Conservation (phyloP, 2,329 filamentous ascomycete genomes). For the Bipolaris gigantea region DNA sequence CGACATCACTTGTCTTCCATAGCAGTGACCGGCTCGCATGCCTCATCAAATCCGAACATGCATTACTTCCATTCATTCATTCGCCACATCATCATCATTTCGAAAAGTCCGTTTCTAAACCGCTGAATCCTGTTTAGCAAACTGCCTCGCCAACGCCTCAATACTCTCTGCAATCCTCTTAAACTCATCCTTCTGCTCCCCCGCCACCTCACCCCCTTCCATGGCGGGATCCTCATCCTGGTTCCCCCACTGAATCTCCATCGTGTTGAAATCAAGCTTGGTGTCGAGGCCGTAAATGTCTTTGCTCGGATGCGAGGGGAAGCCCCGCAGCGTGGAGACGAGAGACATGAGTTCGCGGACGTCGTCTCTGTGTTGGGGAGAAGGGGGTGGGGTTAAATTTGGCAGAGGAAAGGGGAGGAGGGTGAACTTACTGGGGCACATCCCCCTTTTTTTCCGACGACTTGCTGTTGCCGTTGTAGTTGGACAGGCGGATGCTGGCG, state of each 20-base stretch:
- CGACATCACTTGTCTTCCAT: no score
- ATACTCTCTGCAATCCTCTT: constrained; percentile 49
- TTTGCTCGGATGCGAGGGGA: constrained; percentile 44
- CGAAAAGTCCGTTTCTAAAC: constrained; percentile 16
- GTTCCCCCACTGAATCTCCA: constrained; percentile 50
- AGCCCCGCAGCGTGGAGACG: constrained; percentile 45
- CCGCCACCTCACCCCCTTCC: constrained; percentile 38
- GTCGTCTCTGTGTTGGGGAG: constrained; percentile 38
- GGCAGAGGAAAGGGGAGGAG: not conserved
- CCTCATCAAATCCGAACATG: not conserved
- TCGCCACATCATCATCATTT: not conserved
- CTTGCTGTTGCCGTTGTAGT: constrained; percentile 37
- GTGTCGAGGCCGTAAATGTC: constrained; percentile 47
- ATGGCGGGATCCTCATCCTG: constrained; percentile 44
- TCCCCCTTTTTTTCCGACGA: constrained; percentile 45
- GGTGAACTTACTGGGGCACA: constrained; percentile 31
- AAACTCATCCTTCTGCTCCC: constrained; percentile 49
- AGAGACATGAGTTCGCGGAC: constrained; percentile 47
- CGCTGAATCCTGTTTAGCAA: constrained; percentile 47
- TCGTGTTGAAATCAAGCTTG: constrained; percentile 47
- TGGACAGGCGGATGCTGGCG: constrained; percentile 39
- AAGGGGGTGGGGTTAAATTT: not conserved
- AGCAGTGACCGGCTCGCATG: not conserved
- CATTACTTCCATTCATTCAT: not conserved
- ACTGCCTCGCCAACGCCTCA: constrained; percentile 46